Conservation (phyloP, 805 yeast species). For the Saccharomyces mikatae region DNA sequence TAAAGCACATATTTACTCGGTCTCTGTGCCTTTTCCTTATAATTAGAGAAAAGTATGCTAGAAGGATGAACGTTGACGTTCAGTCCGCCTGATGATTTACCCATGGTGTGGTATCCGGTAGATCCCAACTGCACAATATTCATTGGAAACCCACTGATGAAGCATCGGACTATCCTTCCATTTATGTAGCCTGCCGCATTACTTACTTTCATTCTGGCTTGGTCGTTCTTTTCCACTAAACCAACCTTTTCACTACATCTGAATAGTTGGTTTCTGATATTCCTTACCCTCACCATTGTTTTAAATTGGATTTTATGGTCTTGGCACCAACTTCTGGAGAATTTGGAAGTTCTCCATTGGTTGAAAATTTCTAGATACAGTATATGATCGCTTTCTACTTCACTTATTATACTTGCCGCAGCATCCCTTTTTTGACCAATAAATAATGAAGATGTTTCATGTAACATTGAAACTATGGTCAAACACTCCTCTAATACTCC, state of each 20-base stretch:
- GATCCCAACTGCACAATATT: slow-evolving; percentile 25
- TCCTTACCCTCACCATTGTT: slow-evolving; percentile 58
- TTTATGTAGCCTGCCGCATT: background rate
- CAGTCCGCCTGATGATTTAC: slow-evolving; percentile 42
- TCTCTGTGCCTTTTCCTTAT: slow-evolving; percentile 42
- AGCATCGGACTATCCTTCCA: slow-evolving; percentile 12
- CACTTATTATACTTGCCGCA: slow-evolving; percentile 39
- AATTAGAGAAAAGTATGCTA: slow-evolving; percentile 46
- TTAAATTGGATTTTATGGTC: slow-evolving; percentile 76
- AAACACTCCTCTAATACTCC: slow-evolving; percentile 59
- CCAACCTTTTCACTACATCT: slow-evolving; percentile 43
- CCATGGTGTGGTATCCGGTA: slow-evolving; percentile 26
- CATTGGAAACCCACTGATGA: slow-evolving; percentile 29
- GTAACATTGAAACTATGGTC: slow-evolving; percentile 74
- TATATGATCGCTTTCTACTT: slow-evolving; percentile 62
- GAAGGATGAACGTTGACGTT: slow-evolving; percentile 84
- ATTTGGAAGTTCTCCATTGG: slow-evolving; percentile 66
- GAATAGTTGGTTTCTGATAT: slow-evolving; percentile 62
- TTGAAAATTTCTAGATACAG: slow-evolving; percentile 65
- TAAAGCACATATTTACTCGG: slow-evolving; percentile 70
- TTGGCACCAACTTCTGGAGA: slow-evolving; percentile 71
- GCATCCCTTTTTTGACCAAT: slow-evolving; percentile 19
- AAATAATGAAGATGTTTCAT: slow-evolving; percentile 53
- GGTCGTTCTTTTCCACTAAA: slow-evolving; percentile 15
- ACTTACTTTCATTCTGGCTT: slow-evolving; percentile 4